Conservation (phyloP, 2,329 filamentous ascomycete genomes). For the Pseudogymnoascus sp. region DNA sequence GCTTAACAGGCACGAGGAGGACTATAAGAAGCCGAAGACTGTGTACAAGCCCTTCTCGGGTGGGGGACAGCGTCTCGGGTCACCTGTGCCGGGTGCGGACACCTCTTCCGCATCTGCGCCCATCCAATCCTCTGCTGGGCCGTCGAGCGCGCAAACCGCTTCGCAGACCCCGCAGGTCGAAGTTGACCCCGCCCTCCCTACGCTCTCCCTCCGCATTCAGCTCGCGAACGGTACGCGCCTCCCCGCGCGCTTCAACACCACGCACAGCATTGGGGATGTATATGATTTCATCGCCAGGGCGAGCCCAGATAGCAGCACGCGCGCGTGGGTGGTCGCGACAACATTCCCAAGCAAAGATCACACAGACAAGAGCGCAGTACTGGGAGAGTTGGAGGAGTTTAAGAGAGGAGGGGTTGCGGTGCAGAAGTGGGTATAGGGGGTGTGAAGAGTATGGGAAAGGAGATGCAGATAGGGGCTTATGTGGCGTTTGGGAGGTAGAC, state of each 20-base stretch:
- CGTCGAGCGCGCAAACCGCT: conserved; percentile 26
- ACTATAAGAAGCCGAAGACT: conserved; percentile 65
- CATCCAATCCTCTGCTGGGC: conserved; percentile 25
- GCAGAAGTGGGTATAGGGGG: conserved; percentile 41
- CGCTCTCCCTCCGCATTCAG: conserved; percentile 64
- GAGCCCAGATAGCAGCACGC: conserved; percentile 44
- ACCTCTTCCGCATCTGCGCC: conserved; percentile 26
- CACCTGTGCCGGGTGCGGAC: conserved; percentile 60
- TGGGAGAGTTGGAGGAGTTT: conserved; percentile 56
- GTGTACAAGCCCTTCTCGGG: conserved; percentile 70
- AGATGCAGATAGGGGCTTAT: neutral
- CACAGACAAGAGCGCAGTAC: conserved; percentile 51
- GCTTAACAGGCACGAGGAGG: conserved; percentile 61
- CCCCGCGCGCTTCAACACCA: conserved; percentile 73
- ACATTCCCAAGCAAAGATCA: conserved; percentile 80
- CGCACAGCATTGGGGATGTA: conserved; percentile 67
- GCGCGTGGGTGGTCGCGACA: conserved; percentile 68
- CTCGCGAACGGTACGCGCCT: conserved; percentile 69
- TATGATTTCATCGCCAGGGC: conserved; percentile 66
- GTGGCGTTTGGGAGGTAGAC: conserved; percentile 1
- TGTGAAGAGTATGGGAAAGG: neutral
- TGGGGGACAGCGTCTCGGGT: conserved; percentile 64
- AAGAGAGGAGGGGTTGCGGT: conserved; percentile 58
- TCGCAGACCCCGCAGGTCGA: conserved; percentile 30
- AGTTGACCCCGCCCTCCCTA: conserved; percentile 59